Conservation (phyloP, 1,284 basidiomycete species). For the Pascua sp. region DNA sequence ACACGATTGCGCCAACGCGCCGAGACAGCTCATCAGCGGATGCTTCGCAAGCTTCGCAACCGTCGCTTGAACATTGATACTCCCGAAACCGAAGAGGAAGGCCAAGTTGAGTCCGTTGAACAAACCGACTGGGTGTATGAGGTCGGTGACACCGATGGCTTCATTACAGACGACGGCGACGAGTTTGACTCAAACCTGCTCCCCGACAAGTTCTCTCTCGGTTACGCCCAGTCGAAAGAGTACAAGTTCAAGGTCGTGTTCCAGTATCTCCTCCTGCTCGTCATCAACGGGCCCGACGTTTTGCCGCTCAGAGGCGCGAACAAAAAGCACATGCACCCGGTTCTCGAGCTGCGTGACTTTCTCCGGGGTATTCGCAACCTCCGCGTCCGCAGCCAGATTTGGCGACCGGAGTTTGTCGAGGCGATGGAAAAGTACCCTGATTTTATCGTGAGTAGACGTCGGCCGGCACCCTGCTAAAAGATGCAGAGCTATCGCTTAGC, state of each 20-base stretch:
- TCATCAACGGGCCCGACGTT: constrained; percentile 52
- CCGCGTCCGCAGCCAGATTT: constrained; percentile 71
- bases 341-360: neutral
- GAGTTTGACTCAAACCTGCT: constrained; percentile 53
- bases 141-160: constrained; percentile 55
- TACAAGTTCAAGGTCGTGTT: constrained; percentile 61
- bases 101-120: constrained; percentile 30
- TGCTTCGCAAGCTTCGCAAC: constrained; percentile 33
- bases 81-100: constrained; percentile 14
- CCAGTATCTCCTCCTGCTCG: constrained; percentile 76
- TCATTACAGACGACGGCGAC: constrained; percentile 71
- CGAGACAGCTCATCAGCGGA: constrained; percentile 32
- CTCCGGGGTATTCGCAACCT: neutral
- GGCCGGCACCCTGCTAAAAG: neutral
- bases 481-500: neutral
- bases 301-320: constrained; percentile 26
- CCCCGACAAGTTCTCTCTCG: constrained; percentile 72
- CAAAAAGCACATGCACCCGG: constrained; percentile 26
- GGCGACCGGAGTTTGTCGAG: constrained; percentile 66
- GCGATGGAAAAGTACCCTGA: constrained; percentile 64
- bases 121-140: constrained; percentile 35
- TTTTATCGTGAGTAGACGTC: constrained; percentile 52
- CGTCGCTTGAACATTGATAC: constrained; percentile 35
- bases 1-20: constrained; percentile 28
- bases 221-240: constrained; percentile 58